Evolutionary conservation across 2,329 filamentous ascomycete genomes (phyloP), one percentile per base, ranked within the genome.

Genomic region (Didymellaceae sp.): DNA sequence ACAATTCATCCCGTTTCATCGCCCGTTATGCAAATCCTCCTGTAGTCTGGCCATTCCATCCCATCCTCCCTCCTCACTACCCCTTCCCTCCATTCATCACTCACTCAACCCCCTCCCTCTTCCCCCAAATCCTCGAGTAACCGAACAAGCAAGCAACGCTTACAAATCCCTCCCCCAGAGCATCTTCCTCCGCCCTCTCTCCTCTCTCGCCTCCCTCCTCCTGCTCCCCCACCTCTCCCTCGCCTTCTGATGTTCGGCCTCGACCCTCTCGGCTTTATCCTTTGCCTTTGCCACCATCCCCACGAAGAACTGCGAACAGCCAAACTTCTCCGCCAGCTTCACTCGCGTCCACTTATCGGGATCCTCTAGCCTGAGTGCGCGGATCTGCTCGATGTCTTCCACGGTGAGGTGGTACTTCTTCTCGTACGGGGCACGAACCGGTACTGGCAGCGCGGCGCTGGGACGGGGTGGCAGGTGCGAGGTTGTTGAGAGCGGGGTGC

Each of bases 351-450:
- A 88, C 50, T 74, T 74, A 55, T 78, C 73, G 6, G 85, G 84
- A 58, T 88, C 81, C 49, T 74, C 73, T 22, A 68, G 62, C 37
- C 86, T 75, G 44, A 88, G 73, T 31, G 63, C 63, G 45, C 83
- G 75, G 41, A 88, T 87, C 70, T 87, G 81, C 28, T 77, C 78
- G 25, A 88, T 78, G 35, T 88, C 78, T 26, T 73, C 74, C 37
- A 77, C 77, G 13, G 74, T 81, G 46, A 88, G 72, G 64, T 87
- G 82, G 57, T 88, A 86, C 58, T 80, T 83, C 65, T 86, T 85
- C 64, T 82, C 77, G 43, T 80, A 76, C 4, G 78, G 72, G 6
- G 72, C 62, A 45, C 79, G 79, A 30, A 85, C 73, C 6, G 83
- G 70, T 8, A 78, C 72, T 1, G 82, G 78, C 1, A 84, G 59